These are phyloP conservation scores for Alternaria alternata DNA, from an alignment of 2,329 filamentous ascomycete species.

Conservation along the genomic window DNA sequence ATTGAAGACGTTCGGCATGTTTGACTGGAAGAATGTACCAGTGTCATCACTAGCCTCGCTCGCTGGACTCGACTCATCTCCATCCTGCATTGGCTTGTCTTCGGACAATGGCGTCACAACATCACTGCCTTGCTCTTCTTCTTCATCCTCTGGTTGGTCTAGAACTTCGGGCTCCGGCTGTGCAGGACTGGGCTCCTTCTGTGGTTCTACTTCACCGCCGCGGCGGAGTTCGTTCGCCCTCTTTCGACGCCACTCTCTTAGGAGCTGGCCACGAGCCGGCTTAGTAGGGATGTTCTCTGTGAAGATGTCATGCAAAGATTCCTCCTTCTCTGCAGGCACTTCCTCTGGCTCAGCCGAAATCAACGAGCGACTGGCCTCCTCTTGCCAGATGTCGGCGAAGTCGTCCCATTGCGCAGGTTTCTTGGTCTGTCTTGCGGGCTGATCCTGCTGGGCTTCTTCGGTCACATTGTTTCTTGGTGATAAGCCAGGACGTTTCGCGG, in stretches of 20 bases:
- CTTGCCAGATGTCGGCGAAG: conserved; percentile 57
- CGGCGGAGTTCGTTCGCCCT: conserved; percentile 50
- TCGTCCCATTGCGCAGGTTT: conserved; percentile 20
- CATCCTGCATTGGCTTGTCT: conserved; percentile 15
- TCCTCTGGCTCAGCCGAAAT: conserved; percentile 30
- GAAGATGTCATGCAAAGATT: conserved; percentile 47
- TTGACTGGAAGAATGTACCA: conserved; percentile 49
- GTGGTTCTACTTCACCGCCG: conserved; percentile 47
- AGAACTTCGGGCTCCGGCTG: conserved; percentile 9
- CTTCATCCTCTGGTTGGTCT: conserved; percentile 5
- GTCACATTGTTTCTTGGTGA: not conserved
- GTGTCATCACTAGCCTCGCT: conserved; percentile 48
- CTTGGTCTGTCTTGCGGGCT: not conserved
- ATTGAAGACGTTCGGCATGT: conserved; percentile 38
- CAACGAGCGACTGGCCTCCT: conserved; percentile 54
- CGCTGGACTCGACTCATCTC: conserved; percentile 21
- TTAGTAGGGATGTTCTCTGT: conserved; percentile 37
- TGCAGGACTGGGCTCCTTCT: conserved; percentile 17
- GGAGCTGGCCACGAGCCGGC: conserved; percentile 52
- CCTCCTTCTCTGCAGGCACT: conserved; percentile 19
- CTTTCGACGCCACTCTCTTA: conserved; percentile 54
- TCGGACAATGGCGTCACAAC: conserved; percentile 15
- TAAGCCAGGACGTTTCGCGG: not conserved
- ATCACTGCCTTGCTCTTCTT: conserved; percentile 26
- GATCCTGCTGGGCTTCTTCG: conserved; percentile 8